These are phyloP conservation scores for Russula emetica DNA, from an alignment of 768 basidiomycete species.

Conservation along the genomic window DNA sequence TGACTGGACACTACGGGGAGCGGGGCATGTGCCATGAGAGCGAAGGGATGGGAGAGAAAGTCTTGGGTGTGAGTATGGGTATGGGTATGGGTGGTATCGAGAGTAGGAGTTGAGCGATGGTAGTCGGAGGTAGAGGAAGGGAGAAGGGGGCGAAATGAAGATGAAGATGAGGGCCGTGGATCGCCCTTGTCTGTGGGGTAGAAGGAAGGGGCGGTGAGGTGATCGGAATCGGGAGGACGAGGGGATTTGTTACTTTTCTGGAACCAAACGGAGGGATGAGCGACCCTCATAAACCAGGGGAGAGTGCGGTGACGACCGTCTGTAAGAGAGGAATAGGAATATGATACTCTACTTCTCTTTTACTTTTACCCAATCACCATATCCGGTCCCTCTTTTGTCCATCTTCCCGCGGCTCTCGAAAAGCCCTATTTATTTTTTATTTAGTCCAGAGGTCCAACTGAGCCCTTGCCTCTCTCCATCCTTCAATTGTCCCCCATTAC, in stretches of 20 bases:
- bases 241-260: slow-evolving; percentile 22
- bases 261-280: slow-evolving; percentile 28
- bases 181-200: background rate
- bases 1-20: slow-evolving; percentile 69
- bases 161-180: slow-evolving; percentile 7
- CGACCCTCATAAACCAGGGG: slow-evolving; percentile 26
- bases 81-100: slow-evolving; percentile 22
- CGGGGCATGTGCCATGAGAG: slow-evolving; percentile 58
- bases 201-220: background rate
- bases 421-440: too few species aligned
- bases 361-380: background rate
- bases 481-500: background rate
- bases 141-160: slow-evolving; percentile 8
- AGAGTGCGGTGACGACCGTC: background rate
- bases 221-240: background rate
- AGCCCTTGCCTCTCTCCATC: background rate
- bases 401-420: too few species aligned
- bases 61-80: slow-evolving; percentile 18
- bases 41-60: slow-evolving; percentile 46
- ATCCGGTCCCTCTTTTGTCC: slow-evolving; percentile 2
- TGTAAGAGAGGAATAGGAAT: background rate
- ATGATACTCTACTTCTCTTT: background rate
- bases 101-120: slow-evolving; percentile 36
- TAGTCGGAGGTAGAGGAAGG: slow-evolving; percentile 33
- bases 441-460: background rate